Percentiles rank a stretch among this genome's conserved stretches.
These are phyloP conservation scores for Ambrosia trifida DNA, from an alignment of 129 eudicot genomes.

Conservation along the genomic window DNA sequence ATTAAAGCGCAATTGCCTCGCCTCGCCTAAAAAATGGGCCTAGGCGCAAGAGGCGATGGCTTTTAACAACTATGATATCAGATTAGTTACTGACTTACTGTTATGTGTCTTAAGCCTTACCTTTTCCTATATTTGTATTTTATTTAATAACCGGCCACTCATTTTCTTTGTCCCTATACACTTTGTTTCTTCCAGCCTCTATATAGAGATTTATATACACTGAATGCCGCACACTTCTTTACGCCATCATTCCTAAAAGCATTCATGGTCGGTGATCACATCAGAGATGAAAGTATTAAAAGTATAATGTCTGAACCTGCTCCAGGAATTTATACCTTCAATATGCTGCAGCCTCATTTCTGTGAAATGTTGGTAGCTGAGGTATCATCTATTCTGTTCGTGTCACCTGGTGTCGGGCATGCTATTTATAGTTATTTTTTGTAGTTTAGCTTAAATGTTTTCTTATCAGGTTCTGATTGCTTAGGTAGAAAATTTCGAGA, in stretches of 20 bases:
- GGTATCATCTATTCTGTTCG: constrained; percentile 46
- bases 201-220: constrained; percentile 58
- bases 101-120: background rate
- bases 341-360: constrained; percentile 82
- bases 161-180: constrained; percentile 12
- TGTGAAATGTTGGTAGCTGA: constrained; percentile 79
- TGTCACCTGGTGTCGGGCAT: constrained; percentile 25
- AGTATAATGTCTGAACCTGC: constrained; percentile 78
- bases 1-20: too few species aligned
- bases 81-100: constrained; percentile 5
- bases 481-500: constrained; percentile 85
- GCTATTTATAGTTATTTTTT: constrained; percentile 27
- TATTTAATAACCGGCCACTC: background rate
- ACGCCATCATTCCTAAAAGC: constrained; percentile 75
- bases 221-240: constrained; percentile 72
- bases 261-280: constrained; percentile 36
- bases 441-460: constrained; percentile 46
- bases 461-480: constrained; percentile 50
- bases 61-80: too few species aligned
- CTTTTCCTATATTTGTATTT: background rate
- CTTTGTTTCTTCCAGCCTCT: constrained; percentile 59
- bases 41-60: too few species aligned
- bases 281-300: constrained; percentile 62
- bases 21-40: too few species aligned
- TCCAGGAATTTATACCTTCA: constrained; percentile 74